Percentiles rank a stretch among this genome's conserved stretches.
Evolutionary conservation across 2,329 filamentous ascomycete species (phyloP).

Genomic region (Aureobasidium sp.): DNA sequence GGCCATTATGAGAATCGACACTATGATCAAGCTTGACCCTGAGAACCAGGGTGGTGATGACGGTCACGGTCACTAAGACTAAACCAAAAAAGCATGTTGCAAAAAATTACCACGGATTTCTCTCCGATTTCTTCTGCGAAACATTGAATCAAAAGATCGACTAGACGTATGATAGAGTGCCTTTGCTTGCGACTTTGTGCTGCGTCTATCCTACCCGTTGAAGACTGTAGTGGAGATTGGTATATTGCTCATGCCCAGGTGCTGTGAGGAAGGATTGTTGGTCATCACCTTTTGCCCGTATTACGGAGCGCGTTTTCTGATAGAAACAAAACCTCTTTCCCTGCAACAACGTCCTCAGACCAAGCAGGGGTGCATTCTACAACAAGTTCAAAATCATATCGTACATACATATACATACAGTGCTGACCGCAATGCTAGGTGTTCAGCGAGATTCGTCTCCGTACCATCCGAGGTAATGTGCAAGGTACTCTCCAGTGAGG

Average conservation of each 20-base stretch:
- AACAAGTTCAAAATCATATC: neutral
- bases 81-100: constrained; percentile 8
- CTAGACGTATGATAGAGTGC: neutral
- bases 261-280: too few species aligned
- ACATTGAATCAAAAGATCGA: constrained; percentile 4
- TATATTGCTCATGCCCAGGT: too few species aligned
- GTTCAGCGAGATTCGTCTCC: neutral
- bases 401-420: constrained; percentile 12
- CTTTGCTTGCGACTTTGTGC: neutral
- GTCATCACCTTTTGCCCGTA: too few species aligned
- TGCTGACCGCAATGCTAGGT: neutral
- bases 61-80: constrained; percentile 32
- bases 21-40: constrained; percentile 94
- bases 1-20: constrained; percentile 98
- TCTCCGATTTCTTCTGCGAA: neutral
- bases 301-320: too few species aligned
- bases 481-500: constrained; percentile 47
- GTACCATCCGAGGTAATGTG: constrained; percentile 13
- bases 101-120: constrained; percentile 1
- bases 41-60: constrained; percentile 73
- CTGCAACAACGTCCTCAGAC: neutral
- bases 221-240: too few species aligned
- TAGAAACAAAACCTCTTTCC: neutral
- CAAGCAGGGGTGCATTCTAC: neutral
- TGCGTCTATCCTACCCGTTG: neutral